Evolutionary conservation across 2,329 filamentous ascomycete genomes (phyloP), one percentile per base, ranked within the genome.

Genomic region (Arthrobotrys sinensis): DNA sequence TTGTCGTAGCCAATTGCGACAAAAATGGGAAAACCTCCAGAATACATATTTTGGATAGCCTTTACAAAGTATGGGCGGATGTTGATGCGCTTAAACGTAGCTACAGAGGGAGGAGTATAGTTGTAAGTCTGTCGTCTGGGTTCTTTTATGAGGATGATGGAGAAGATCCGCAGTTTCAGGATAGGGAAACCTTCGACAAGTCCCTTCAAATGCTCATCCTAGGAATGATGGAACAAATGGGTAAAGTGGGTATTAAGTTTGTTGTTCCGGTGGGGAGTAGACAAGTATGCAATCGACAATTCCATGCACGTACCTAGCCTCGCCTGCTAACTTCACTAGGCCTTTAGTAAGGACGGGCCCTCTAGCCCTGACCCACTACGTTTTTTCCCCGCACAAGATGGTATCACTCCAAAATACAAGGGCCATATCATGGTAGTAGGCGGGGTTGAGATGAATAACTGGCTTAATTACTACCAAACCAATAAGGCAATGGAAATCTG

Each of bases 391-490:
- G 36, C 36, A 8, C 8, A 38, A 10, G 36, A 10, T 14, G 36
- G 36, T 10, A 2, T 38, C 2, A 38, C 36, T 2, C 36, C 12
- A 2, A 38, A 38, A 14, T 14, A 38, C 36, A 38, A 38, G 12
- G 36, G 12, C 8, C 8, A 38, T 14, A 38, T 38, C 8, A 55
- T 55, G 1, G 12, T 28, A 12, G 36, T 62, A 10, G 55, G 55
- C n/a, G 55, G 55, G 10, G 34, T 62, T 21, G 55, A 62, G 11
- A 40, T 36, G 34, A 7, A 6, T 8, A 16, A 43, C 16, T 62
- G 55, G 55, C 11, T 12, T 12, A 62, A 62, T 16, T n/a, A 11
- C 32, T 62, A 62, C 34, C 55, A 62, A 34, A 62, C 55, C 7
- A 24, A 62, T 38, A 19, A n/a, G 10, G 14, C 6, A 6, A n/a